These are phyloP conservation scores for Fraxinus greggii DNA, from an alignment of 305 asterid genomes.

Conservation along the genomic window DNA sequence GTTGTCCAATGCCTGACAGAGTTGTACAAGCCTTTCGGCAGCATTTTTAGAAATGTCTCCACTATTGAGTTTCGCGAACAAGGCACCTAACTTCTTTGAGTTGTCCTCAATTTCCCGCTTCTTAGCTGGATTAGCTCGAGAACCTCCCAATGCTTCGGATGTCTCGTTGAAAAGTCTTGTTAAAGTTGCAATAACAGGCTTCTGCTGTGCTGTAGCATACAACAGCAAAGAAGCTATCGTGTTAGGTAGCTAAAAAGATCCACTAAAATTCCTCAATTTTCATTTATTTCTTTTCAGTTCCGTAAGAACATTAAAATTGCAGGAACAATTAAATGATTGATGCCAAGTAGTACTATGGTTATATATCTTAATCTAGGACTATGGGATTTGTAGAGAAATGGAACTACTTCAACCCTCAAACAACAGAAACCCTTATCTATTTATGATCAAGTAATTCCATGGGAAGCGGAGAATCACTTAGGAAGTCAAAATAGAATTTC, in stretches of 20 bases:
- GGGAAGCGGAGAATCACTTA: neutral
- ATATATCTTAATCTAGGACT: neutral
- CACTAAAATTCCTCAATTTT: neutral
- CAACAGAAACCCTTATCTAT: neutral
- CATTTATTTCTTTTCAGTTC: neutral
- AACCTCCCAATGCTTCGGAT: conserved; percentile 85
- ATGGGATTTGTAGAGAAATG: conserved; percentile 8
- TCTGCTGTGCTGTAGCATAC: conserved; percentile 72
- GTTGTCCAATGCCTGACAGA: conserved; percentile 80
- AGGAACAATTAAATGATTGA: neutral
- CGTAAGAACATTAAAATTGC: neutral
- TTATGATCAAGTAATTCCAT: neutral
- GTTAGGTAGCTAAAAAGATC: conserved; percentile 12
- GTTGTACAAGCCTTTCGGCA: conserved; percentile 89
- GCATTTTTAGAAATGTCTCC: conserved; percentile 94
- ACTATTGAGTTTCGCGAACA: conserved; percentile 77
- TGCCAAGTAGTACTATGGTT: neutral
- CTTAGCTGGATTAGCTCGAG: conserved; percentile 89
- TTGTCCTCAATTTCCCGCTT: conserved; percentile 95
- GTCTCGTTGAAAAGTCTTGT: conserved; percentile 90
- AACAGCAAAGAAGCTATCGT: neutral
- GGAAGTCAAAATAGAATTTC: conserved; percentile 1
- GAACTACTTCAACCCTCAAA: neutral
- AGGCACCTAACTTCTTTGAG: conserved; percentile 85
- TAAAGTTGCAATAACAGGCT: conserved; percentile 82